These are phyloP conservation scores for Cryptococcus sp. DNA, from an alignment of 1,284 basidiomycete genomes.

Conservation along the genomic window DNA sequence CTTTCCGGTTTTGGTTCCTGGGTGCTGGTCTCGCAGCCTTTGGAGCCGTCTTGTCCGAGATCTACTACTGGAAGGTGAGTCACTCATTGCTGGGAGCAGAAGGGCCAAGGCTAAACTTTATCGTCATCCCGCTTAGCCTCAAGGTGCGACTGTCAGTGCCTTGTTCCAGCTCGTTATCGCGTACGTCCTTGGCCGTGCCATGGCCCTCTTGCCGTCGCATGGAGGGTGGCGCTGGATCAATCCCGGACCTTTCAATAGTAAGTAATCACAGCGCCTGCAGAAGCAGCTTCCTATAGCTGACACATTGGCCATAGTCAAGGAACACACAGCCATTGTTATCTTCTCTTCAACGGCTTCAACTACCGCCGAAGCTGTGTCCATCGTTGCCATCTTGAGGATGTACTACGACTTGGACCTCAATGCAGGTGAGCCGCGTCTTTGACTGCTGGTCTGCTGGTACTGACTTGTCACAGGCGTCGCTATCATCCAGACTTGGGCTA, in stretches of 20 bases:
- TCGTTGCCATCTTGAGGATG: slow-evolving; percentile 65
- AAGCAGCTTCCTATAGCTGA: slow-evolving; percentile 9
- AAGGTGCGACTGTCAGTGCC: slow-evolving; percentile 63
- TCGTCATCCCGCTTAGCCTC: slow-evolving; percentile 32
- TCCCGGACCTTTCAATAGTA: slow-evolving; percentile 64
- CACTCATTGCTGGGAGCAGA: not conserved
- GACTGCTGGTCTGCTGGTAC: not conserved
- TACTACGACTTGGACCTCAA: slow-evolving; percentile 64
- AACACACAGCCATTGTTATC: slow-evolving; percentile 67
- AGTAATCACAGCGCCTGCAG: slow-evolving; percentile 38
- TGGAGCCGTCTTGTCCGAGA: slow-evolving; percentile 56
- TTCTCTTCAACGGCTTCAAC: slow-evolving; percentile 68
- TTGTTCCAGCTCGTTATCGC: slow-evolving; percentile 63
- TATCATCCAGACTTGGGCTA: slow-evolving; percentile 63
- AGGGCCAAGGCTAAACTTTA: too few relatives aligned
- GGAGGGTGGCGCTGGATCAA: slow-evolving; percentile 62
- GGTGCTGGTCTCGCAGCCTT: slow-evolving; percentile 65
- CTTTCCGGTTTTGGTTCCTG: slow-evolving; percentile 63
- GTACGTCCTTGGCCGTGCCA: slow-evolving; percentile 62
- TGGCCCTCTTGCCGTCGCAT: slow-evolving; percentile 60
- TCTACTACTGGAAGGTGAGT: slow-evolving; percentile 46
- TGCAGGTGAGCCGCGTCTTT: slow-evolving; percentile 36
- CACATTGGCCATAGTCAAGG: slow-evolving; percentile 43
- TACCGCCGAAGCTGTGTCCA: slow-evolving; percentile 65
- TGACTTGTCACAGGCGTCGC: slow-evolving; percentile 45